These are phyloP conservation scores for Pleurotus tuber-regium DNA, from an alignment of 768 basidiomycete species.

Conservation along the genomic window DNA sequence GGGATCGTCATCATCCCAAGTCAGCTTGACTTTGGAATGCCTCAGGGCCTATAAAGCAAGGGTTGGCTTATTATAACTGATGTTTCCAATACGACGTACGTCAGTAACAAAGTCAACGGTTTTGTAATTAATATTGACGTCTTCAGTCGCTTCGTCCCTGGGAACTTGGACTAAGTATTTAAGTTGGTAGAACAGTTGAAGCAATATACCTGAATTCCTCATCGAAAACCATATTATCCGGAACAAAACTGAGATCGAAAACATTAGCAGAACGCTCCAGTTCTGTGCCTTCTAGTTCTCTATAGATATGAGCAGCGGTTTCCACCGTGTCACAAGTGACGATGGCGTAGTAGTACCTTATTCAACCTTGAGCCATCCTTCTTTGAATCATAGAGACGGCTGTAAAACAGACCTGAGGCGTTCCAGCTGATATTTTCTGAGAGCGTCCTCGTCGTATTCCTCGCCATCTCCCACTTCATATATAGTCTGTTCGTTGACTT, in stretches of 20 bases:
- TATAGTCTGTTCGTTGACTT: slow-evolving; percentile 62
- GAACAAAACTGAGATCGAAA: slow-evolving; percentile 92
- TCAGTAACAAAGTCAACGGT: slow-evolving; percentile 90
- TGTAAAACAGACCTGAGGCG: slow-evolving; percentile 71
- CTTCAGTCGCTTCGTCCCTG: slow-evolving; percentile 84
- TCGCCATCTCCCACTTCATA: slow-evolving; percentile 60
- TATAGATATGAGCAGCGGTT: slow-evolving; percentile 76
- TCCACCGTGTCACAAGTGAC: slow-evolving; percentile 81
- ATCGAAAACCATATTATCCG: slow-evolving; percentile 85
- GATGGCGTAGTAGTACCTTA: slow-evolving; percentile 93
- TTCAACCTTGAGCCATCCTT: not conserved
- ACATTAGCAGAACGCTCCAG: slow-evolving; percentile 96
- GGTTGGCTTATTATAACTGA: not conserved
- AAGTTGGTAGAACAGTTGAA: not conserved
- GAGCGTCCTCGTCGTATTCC: slow-evolving; percentile 80
- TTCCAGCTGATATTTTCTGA: slow-evolving; percentile 91
- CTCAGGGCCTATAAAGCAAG: slow-evolving; percentile 70
- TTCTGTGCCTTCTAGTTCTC: slow-evolving; percentile 91
- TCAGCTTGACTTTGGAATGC: slow-evolving; percentile 96
- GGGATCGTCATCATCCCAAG: slow-evolving; percentile 98
- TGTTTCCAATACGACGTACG: slow-evolving; percentile 42
- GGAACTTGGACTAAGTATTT: not conserved
- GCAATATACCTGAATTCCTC: slow-evolving; percentile 62
- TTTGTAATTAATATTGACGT: slow-evolving; percentile 58
- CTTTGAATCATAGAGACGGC: slow-evolving; percentile 1